Conservation (phyloP, 2,329 filamentous ascomycete species). For the Pestalotiopsis sp. region DNA sequence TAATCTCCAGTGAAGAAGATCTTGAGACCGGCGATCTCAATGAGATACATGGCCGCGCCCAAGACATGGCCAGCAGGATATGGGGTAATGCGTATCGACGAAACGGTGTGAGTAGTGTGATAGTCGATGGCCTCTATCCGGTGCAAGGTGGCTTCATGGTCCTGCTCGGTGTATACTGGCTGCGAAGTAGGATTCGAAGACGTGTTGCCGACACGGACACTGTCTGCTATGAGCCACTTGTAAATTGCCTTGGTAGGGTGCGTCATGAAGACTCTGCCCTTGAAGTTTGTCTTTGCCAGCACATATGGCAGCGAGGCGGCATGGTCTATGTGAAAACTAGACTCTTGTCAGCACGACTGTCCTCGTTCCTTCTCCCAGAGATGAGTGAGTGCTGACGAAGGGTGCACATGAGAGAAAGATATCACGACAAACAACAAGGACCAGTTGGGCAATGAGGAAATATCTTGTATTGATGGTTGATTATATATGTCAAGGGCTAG, state of each 20-base stretch:
- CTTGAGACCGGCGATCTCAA: slow-evolving; percentile 95
- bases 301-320: slow-evolving; percentile 98
- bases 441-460: slow-evolving; percentile 30
- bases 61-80: slow-evolving; percentile 98
- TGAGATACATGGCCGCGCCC: slow-evolving; percentile 96
- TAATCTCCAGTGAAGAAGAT: slow-evolving; percentile 98
- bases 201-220: slow-evolving; percentile 81
- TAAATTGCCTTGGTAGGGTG: slow-evolving; percentile 99
- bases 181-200: slow-evolving; percentile 66
- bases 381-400: background rate
- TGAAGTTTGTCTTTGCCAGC: slow-evolving; percentile 96
- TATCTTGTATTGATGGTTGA: slow-evolving; percentile 47
- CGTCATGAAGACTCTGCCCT: slow-evolving; percentile 97
- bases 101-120: slow-evolving; percentile 95
- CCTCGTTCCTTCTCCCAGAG: background rate
- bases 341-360: slow-evolving; percentile 16
- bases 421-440: slow-evolving; percentile 27
- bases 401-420: slow-evolving; percentile 4
- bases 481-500: slow-evolving; percentile 26
- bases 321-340: slow-evolving; percentile 96
- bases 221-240: slow-evolving; percentile 99
- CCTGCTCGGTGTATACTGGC: slow-evolving; percentile 90
- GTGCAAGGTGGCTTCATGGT: slow-evolving; percentile 90
- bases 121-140: slow-evolving; percentile 98
- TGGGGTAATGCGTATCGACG: slow-evolving; percentile 93